Conservation (phyloP, 768 basidiomycete genomes). For the Dioszegia crocea region DNA sequence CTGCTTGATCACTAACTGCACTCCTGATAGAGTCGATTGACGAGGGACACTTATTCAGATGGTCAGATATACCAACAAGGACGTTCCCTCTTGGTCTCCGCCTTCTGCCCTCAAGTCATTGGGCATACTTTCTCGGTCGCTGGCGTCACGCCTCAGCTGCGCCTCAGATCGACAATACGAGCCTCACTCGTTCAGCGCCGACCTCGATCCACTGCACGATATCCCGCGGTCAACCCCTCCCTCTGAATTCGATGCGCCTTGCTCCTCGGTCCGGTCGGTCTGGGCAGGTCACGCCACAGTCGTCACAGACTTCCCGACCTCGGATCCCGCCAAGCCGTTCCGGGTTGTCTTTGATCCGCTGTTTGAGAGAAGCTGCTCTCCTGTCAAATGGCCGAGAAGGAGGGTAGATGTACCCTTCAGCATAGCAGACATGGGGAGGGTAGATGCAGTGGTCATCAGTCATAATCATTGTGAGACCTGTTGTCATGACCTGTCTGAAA, state of each 20-base stretch:
- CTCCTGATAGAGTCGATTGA: too few relatives aligned
- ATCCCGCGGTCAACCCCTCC: neutral
- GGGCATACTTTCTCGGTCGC: too few relatives aligned
- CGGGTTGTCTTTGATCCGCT: constrained; percentile 8
- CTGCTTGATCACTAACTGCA: too few relatives aligned
- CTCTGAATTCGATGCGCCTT: neutral
- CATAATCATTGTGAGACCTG: constrained; percentile 40
- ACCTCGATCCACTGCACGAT: neutral
- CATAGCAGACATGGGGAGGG: constrained; percentile 19
- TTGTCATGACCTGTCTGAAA: neutral
- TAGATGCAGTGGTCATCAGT: constrained; percentile 36
- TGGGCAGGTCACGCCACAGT: neutral
- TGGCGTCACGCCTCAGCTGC: too few relatives aligned
- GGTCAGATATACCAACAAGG: too few relatives aligned
- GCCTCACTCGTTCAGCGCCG: neutral
- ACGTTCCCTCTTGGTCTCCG: too few relatives aligned
- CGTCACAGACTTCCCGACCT: neutral
- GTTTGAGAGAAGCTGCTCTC: constrained; percentile 25
- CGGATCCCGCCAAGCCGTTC: neutral
- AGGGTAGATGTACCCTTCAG: constrained; percentile 19
- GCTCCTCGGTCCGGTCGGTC: neutral
- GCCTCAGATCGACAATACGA: too few relatives aligned
- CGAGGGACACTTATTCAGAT: too few relatives aligned
- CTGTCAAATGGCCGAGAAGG: constrained; percentile 28
- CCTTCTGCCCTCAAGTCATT: too few relatives aligned